These are phyloP conservation scores for Fagus crenata DNA, from an alignment of 306 rosid species.

Conservation along the genomic window DNA sequence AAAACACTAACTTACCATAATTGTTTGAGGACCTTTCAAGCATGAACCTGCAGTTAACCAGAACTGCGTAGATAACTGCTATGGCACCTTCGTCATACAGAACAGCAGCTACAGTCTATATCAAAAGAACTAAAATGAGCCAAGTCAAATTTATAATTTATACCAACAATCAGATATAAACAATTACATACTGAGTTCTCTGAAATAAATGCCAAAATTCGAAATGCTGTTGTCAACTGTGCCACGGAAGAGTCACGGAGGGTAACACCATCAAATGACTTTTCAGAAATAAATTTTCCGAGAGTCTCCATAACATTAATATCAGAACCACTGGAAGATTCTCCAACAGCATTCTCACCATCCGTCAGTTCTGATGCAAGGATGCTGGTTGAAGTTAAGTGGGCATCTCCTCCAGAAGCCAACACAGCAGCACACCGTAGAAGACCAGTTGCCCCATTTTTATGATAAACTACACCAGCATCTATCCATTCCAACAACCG, in stretches of 20 bases:
- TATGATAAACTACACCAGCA: slow-evolving; percentile 87
- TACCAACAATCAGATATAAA: slow-evolving; percentile 23
- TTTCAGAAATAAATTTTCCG: slow-evolving; percentile 79
- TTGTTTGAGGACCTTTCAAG: slow-evolving; percentile 92
- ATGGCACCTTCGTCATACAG: slow-evolving; percentile 91
- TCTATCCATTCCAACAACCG: slow-evolving; percentile 97
- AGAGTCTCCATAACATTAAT: slow-evolving; percentile 95
- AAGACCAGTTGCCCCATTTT: slow-evolving; percentile 88
- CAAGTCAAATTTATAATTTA: slow-evolving; percentile 25
- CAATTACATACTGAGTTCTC: slow-evolving; percentile 78
- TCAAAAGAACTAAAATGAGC: slow-evolving; percentile 31
- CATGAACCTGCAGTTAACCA: slow-evolving; percentile 89
- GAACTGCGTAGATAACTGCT: slow-evolving; percentile 71
- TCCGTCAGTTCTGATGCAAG: slow-evolving; percentile 87
- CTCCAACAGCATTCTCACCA: slow-evolving; percentile 81
- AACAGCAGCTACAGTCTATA: slow-evolving; percentile 78
- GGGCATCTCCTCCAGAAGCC: slow-evolving; percentile 98
- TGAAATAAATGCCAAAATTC: slow-evolving; percentile 92
- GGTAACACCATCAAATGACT: slow-evolving; percentile 85
- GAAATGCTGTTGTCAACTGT: slow-evolving; percentile 89
- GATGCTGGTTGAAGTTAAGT: slow-evolving; percentile 65
- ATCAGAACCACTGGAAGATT: slow-evolving; percentile 69
- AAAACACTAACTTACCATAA: slow-evolving; percentile 56
- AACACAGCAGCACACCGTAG: slow-evolving; percentile 86
- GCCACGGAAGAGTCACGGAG: slow-evolving; percentile 89